Conservation (phyloP, 2,329 filamentous ascomycete species). For the Aplosporella prunicola region DNA sequence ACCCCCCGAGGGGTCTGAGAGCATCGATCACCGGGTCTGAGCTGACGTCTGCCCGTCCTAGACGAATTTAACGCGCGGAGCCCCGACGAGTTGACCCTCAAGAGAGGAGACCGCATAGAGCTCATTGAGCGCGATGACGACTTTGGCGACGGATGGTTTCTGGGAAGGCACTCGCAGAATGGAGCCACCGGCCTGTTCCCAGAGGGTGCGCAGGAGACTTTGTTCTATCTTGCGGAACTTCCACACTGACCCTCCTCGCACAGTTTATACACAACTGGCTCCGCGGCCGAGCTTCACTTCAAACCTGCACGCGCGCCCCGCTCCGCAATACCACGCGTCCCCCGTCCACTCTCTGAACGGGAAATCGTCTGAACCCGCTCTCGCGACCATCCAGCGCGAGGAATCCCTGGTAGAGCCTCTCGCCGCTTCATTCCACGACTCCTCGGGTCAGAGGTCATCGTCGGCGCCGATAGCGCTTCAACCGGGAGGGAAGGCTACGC, state of each 20-base stretch:
- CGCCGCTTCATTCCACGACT: not conserved
- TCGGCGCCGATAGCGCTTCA: not conserved
- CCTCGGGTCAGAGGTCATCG: not conserved
- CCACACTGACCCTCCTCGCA: slow-evolving; percentile 32
- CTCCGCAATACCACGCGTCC: not conserved
- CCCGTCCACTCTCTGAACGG: slow-evolving; percentile 1
- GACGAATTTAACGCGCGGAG: slow-evolving; percentile 90
- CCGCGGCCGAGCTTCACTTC: slow-evolving; percentile 35
- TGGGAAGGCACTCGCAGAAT: slow-evolving; percentile 64
- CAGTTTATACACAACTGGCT: slow-evolving; percentile 54
- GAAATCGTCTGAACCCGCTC: not conserved
- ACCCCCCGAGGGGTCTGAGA: too few species aligned
- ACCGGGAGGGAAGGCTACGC: too few species aligned
- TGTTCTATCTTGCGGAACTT: slow-evolving; percentile 3
- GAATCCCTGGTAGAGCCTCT: not conserved
- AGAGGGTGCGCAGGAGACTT: slow-evolving; percentile 67
- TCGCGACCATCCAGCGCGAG: not conserved
- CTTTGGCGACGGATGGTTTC: slow-evolving; percentile 80
- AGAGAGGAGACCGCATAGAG: slow-evolving; percentile 76
- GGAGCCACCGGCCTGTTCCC: slow-evolving; percentile 71
- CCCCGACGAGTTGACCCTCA: slow-evolving; percentile 81
- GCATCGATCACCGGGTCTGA: too few species aligned
- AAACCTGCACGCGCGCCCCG: slow-evolving; percentile 3
- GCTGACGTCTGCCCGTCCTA: slow-evolving; percentile 28
- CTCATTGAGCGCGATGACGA: slow-evolving; percentile 79